Evolutionary conservation across 208 protist genomes (phyloP), one percentile per base, ranked within the genome.

Genomic region (Acanthamoeba healyi): DNA sequence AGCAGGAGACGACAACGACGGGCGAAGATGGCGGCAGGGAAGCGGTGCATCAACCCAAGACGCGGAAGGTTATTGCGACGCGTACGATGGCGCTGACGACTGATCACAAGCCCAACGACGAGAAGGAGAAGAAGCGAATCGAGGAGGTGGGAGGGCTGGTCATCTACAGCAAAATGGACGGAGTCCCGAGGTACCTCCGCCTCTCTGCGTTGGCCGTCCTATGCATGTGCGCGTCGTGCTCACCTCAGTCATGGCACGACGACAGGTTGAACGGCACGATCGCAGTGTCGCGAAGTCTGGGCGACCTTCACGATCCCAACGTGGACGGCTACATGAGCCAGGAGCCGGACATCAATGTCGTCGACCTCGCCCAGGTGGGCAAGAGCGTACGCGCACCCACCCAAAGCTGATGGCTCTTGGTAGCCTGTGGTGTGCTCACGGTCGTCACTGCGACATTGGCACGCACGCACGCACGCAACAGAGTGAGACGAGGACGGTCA

Each of bases 91-190:
- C 12, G 12, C 74, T 46, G 10, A 86, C 46, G 38, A 58, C 46
- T 22, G 96, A 97, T 61, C 96, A 98, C 70, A 97, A 97, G 84
- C 92, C 96, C 29, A 94, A 72, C 40, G 94, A 95, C 29, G 56
- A 74, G 4, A 42, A 67, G 22, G 97, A 98, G 79, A 95, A 86
- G 56, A 89, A 96, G 29, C 40, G 97, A 49, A 97, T 98, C 32
- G 93, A 94, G n/a, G 72, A 94, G 19, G 49, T 93, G 22, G 96
- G 97, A 54, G 97, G 97, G 72, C 86, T 90, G 7, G 77, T 86
- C 77, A 58, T 86, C 44, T 22, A 42, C 42, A 61, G 44, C 40
- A 49, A 86, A 38, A 49, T 49, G 77, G 77, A 86, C 42, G 77
- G 77, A 89, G 95, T 98, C 12, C 90, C 65, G 19, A 7, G 94